Base-by-base conservation (phyloP, 1,284 basidiomycete species). In the Schizopora paradoxa region DNA sequence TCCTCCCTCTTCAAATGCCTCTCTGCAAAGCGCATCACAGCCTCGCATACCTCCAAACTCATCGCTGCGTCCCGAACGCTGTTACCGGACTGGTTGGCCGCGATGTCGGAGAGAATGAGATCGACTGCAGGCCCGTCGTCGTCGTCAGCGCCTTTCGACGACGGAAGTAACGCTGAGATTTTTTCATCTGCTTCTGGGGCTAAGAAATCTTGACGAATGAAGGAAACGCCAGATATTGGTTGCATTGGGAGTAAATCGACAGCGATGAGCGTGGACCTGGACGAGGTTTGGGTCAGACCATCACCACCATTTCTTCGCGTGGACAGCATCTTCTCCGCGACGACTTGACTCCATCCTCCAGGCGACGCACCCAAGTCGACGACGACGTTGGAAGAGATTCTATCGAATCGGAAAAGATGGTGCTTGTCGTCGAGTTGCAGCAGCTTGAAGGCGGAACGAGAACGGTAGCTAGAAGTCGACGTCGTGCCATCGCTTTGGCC, bases 291-390 rank as follows among this genome's bases (percentile, higher is more conserved):
- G 32, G 31, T 51, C 48, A 27, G 44, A 39, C 14, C 22, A 34
- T 31, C 43, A 18, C 7, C 42, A 21, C 29, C 32, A 35, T 38
- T 29, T 19, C 21, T 34, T 36, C 2, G 47, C 19, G 21, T 33
- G 27, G 16, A 48, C 40, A 3, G 35, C 43, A 35, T 51, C 38
- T 34, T 41, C 32, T 69, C 69, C 0, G 84, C 81, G 7, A 81
- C 80, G 16, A 91, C 87, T 58, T 93, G 89, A 47, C 82, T 84
- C 91, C 91, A 93, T 0, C 90, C 89, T 4, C 90, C 91, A 0
- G 91, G 91, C 1, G 90, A 88, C 1, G 86, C 86, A 26, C 91
- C 91, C 21, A 94, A 74, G 62, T 93, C 91, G 2, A 92, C 78
- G 0, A 92, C 79, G 1, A 83, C 73, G 48, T 79, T 70, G 6